These are phyloP conservation scores for Papiliotrema nemorosa DNA, from an alignment of 1,284 basidiomycete genomes.

Conservation along the genomic window DNA sequence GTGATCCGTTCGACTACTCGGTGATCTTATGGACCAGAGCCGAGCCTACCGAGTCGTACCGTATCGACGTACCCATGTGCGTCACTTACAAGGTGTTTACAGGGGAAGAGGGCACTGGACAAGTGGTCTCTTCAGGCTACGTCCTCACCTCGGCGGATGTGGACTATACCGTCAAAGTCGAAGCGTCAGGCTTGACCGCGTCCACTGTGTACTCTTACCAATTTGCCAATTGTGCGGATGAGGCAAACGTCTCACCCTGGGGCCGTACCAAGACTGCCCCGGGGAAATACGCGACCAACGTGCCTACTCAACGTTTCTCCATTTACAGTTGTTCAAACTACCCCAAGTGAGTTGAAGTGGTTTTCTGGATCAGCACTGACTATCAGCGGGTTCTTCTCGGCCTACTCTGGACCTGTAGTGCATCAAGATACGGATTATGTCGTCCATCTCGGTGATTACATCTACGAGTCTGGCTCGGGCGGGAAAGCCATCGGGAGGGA, in stretches of 20 bases:
- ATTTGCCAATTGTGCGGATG: constrained; percentile 21
- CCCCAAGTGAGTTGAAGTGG: constrained; percentile 7
- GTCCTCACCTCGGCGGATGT: constrained; percentile 40
- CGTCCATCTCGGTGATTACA: constrained; percentile 65
- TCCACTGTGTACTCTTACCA: constrained; percentile 21
- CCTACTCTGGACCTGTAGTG: constrained; percentile 60
- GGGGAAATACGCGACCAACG: constrained; percentile 10
- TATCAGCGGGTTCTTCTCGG: constrained; percentile 61
- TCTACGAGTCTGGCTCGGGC: constrained; percentile 41
- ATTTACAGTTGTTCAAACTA: constrained; percentile 28
- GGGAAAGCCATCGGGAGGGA: constrained; percentile 39
- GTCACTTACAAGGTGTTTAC: constrained; percentile 55
- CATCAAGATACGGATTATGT: constrained; percentile 60
- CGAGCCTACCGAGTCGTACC: constrained; percentile 35
- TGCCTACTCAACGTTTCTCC: constrained; percentile 13
- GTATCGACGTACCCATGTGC: constrained; percentile 60
- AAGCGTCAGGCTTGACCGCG: constrained; percentile 19
- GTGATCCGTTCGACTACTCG: constrained; percentile 60
- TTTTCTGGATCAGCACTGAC: neutral
- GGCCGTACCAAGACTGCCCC: constrained; percentile 18
- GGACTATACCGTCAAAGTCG: constrained; percentile 58
- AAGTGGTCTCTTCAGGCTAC: constrained; percentile 8
- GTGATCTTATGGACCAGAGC: constrained; percentile 28
- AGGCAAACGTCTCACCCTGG: constrained; percentile 11
- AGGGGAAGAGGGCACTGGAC: constrained; percentile 16